Conservation (phyloP, 2,329 filamentous ascomycete species). For the Penicillium sp. region DNA sequence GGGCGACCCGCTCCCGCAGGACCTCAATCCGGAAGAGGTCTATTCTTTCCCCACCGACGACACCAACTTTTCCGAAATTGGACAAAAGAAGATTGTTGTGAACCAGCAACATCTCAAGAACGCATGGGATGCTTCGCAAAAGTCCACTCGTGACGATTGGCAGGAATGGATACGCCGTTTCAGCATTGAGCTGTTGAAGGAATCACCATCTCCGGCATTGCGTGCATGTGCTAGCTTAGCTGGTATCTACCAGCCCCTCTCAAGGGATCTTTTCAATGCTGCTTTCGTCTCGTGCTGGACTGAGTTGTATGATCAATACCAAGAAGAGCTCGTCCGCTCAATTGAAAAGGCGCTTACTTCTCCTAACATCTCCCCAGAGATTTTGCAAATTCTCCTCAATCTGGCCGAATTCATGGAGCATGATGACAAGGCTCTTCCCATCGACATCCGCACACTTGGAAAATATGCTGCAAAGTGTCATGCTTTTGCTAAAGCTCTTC, state of each 20-base stretch:
- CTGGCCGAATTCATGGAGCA: constrained; percentile 99
- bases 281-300: constrained; percentile 99
- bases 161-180: constrained; percentile 97
- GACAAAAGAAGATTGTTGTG: constrained; percentile 87
- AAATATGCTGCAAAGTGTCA: constrained; percentile 94
- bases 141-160: constrained; percentile 97
- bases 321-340: constrained; percentile 89
- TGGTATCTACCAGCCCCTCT: constrained; percentile 81
- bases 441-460: constrained; percentile 89
- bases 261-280: constrained; percentile 92
- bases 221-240: constrained; percentile 86
- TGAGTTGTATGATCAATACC: constrained; percentile 90
- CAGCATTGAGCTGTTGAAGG: constrained; percentile 86
- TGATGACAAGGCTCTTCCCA: constrained; percentile 94
- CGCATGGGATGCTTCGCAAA: constrained; percentile 93
- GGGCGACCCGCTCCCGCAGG: constrained; percentile 87
- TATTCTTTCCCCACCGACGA: constrained; percentile 74
- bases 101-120: constrained; percentile 95
- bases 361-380: constrained; percentile 88
- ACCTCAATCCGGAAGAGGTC: constrained; percentile 75
- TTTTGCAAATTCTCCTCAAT: constrained; percentile 86
- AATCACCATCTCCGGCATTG: constrained; percentile 90
- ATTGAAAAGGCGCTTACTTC: constrained; percentile 94
- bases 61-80: constrained; percentile 68
- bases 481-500: constrained; percentile 92